Evolutionary conservation across 805 yeast genomes (phyloP).

Genomic region (Cyberlindnera americana): DNA sequence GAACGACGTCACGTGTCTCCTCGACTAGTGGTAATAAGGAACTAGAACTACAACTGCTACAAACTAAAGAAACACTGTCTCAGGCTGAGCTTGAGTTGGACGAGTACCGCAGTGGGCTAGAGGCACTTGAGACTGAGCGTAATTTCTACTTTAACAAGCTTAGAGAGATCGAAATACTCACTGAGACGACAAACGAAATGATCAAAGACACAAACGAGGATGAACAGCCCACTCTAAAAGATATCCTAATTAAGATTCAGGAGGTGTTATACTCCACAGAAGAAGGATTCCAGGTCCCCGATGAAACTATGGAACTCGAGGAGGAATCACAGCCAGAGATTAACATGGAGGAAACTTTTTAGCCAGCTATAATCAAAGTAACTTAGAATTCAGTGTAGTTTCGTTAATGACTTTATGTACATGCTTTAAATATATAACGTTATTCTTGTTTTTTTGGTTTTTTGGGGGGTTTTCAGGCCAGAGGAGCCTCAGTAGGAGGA

Average conservation of each 20-base stretch:
- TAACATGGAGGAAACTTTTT: conserved; percentile 36
- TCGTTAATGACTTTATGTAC: no score
- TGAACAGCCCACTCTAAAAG: conserved; percentile 33
- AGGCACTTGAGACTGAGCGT: conserved; percentile 74
- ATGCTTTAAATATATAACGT: not conserved
- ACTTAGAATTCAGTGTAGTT: not conserved
- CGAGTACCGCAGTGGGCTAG: conserved; percentile 57
- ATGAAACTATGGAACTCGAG: conserved; percentile 31
- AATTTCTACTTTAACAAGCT: conserved; percentile 87
- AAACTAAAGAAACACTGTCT: conserved; percentile 39
- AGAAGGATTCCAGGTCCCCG: conserved; percentile 76
- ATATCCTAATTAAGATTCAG: conserved; percentile 59
- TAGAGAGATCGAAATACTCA: conserved; percentile 80
- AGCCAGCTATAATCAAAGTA: not conserved
- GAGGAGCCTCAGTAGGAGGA: conserved; percentile 12
- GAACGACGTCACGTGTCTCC: conserved; percentile 27
- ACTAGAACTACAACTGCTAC: conserved; percentile 43
- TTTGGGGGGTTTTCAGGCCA: not conserved
- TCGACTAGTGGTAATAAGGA: conserved; percentile 28
- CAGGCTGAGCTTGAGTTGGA: conserved; percentile 47
- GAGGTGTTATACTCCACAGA: conserved; percentile 75
- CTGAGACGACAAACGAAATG: conserved; percentile 59
- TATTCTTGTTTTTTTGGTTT: not conserved
- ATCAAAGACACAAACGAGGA: conserved; percentile 32
- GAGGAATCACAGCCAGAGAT: conserved; percentile 17